These are phyloP conservation scores for Apiotrichum veenhuisii DNA, from an alignment of 1,284 basidiomycete species.

Conservation along the genomic window DNA sequence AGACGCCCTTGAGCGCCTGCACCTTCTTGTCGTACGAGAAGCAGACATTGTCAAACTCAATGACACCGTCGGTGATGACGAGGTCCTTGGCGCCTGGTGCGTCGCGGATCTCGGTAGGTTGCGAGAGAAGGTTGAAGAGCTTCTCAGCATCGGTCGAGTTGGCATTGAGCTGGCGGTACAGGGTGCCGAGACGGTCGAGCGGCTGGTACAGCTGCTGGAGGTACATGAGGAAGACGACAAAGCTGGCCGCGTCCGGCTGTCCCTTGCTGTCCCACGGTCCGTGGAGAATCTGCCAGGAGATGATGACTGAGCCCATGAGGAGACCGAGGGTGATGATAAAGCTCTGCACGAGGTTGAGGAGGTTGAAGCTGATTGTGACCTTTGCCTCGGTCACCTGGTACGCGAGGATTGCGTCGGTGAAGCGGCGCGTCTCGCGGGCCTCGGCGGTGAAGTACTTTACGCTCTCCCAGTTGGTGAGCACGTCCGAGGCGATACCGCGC, in stretches of 20 bases:
- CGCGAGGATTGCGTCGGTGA: slow-evolving; percentile 76
- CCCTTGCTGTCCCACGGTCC: slow-evolving; percentile 51
- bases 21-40: slow-evolving; percentile 85
- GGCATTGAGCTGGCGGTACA: slow-evolving; percentile 90
- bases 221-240: slow-evolving; percentile 96
- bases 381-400: slow-evolving; percentile 89
- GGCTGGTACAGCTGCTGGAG: slow-evolving; percentile 93
- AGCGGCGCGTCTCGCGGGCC: slow-evolving; percentile 78
- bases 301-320: slow-evolving; percentile 88
- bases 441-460: slow-evolving; percentile 99
- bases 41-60: slow-evolving; percentile 86
- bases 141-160: slow-evolving; percentile 95
- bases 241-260: slow-evolving; percentile 84
- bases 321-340: slow-evolving; percentile 87
- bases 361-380: slow-evolving; percentile 85
- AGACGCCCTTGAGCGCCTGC: slow-evolving; percentile 79
- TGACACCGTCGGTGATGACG: slow-evolving; percentile 72
- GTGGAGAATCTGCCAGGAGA: slow-evolving; percentile 83
- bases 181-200: slow-evolving; percentile 89
- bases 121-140: slow-evolving; percentile 83
- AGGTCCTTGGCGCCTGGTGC: slow-evolving; percentile 66
- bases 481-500: slow-evolving; percentile 90
- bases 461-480: slow-evolving; percentile 95
- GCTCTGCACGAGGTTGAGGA: slow-evolving; percentile 90
- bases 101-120: slow-evolving; percentile 74